Evolutionary conservation across 495 filamentous ascomycete species (phyloP).

Genomic region (Neurospora pannonica): DNA sequence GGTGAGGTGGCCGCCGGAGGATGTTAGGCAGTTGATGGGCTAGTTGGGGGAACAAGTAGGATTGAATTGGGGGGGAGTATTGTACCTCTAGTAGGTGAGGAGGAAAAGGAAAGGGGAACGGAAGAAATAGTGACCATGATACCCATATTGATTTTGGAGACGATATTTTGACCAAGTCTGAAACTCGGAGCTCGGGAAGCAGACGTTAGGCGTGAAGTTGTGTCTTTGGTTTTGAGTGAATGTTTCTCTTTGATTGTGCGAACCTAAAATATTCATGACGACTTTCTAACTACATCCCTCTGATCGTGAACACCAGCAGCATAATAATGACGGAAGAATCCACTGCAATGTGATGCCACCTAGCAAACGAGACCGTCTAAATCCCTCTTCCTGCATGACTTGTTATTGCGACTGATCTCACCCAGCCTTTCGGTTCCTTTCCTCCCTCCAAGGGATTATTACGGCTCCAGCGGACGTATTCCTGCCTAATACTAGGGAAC

Average conservation of each 20-base stretch:
- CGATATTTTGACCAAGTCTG: not conserved
- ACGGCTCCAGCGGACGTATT: not conserved
- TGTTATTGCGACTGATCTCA: not conserved
- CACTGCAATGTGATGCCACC: not conserved
- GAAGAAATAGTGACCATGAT: slow-evolving; percentile 1
- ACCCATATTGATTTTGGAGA: slow-evolving; percentile 2
- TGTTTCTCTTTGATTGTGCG: not conserved
- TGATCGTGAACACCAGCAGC: not conserved
- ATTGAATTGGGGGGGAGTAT: not conserved
- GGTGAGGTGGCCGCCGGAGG: slow-evolving; percentile 89
- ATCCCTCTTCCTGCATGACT: not conserved
- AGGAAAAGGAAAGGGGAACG: not conserved
- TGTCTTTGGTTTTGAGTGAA: not conserved
- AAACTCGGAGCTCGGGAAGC: not conserved
- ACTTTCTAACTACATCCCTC: not conserved
- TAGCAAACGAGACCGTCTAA: not conserved
- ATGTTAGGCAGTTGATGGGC: slow-evolving; percentile 93
- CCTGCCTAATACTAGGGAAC: not conserved
- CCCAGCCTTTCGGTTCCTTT: not conserved
- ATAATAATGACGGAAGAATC: not conserved
- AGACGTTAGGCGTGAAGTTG: not conserved
- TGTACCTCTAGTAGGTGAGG: not conserved
- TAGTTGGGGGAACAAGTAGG: slow-evolving; percentile 25
- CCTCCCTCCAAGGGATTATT: no score
- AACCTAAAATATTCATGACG: not conserved